A percentile compares a stretch with the other conserved stretches of the same genome.
phyloP scores from a whole-genome alignment of 306 rosid species.

The Cicer chorassanicum region DNA sequence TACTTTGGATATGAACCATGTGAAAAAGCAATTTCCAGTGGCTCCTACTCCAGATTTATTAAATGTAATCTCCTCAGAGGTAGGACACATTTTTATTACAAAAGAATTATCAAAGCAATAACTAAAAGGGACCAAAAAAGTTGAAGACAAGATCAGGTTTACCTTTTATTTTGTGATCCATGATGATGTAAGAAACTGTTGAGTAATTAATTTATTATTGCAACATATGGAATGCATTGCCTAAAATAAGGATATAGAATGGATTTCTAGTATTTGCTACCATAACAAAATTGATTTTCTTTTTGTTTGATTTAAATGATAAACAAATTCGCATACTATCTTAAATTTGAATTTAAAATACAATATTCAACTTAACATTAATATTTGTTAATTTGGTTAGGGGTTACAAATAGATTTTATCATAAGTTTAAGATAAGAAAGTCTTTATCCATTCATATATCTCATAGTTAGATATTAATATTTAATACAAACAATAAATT shows the following conservation, averaged over 20 bases:
- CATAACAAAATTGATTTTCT: neutral
- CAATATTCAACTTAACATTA: too few relatives aligned
- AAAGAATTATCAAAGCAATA: constrained; percentile 39
- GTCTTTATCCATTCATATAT: too few relatives aligned
- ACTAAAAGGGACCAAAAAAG: constrained; percentile 41
- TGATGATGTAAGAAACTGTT: constrained; percentile 43
- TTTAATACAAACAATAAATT: too few relatives aligned
- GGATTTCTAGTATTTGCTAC: constrained; percentile 37
- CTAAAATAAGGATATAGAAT: neutral
- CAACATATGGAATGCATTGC: neutral
- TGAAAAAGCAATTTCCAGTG: constrained; percentile 44
- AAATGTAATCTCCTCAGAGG: constrained; percentile 41
- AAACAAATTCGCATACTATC: too few relatives aligned
- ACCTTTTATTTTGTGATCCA: constrained; percentile 45
- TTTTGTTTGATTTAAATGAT: too few relatives aligned
- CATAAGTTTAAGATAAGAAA: too few relatives aligned
- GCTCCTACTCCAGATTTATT: constrained; percentile 48
- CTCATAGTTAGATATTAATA: too few relatives aligned
- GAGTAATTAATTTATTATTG: constrained; percentile 22
- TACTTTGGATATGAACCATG: constrained; percentile 55
- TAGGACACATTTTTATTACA: constrained; percentile 49
- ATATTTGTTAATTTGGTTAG: too few relatives aligned
- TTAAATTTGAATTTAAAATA: too few relatives aligned
- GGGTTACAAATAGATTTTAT: fast-evolving
- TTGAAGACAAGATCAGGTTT: constrained; percentile 52